Conservation (phyloP, 2,329 filamentous ascomycete species). For the Helotiales sp. region DNA sequence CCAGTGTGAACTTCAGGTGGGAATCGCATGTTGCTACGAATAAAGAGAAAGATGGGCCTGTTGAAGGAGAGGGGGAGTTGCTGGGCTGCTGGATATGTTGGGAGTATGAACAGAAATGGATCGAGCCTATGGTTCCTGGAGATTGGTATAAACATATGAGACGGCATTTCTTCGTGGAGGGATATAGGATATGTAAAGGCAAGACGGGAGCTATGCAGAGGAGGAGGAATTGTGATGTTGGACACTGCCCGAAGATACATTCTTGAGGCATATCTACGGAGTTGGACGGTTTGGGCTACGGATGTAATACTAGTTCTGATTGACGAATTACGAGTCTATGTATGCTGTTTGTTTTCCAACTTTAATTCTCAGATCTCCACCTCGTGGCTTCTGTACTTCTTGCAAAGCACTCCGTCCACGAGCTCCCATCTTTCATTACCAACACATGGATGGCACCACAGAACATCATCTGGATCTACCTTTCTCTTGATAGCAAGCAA, state of each 20-base stretch:
- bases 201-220: conserved; percentile 39
- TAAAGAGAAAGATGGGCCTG: conserved; percentile 4
- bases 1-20: conserved; percentile 38
- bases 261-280: conserved; percentile 17
- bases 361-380: too few species aligned
- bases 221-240: conserved; percentile 35
- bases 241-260: conserved; percentile 36
- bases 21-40: conserved; percentile 33
- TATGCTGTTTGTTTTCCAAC: too few species aligned
- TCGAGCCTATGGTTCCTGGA: conserved; percentile 27
- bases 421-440: conserved; percentile 49
- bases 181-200: conserved; percentile 35
- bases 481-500: conserved; percentile 52
- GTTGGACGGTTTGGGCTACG: background rate
- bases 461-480: conserved; percentile 52
- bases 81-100: conserved; percentile 38
- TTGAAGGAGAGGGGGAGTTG: conserved; percentile 20
- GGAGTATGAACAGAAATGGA: conserved; percentile 35
- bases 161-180: conserved; percentile 34
- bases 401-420: conserved; percentile 29
- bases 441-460: conserved; percentile 56
- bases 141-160: conserved; percentile 37
- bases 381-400: too few species aligned
- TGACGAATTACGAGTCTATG: conserved; percentile 5
- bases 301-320: background rate